Percentiles rank a stretch among this genome's conserved stretches.
phyloP scores from a whole-genome alignment of 2,329 filamentous ascomycete species.

The Sporothrix variecibatus region DNA sequence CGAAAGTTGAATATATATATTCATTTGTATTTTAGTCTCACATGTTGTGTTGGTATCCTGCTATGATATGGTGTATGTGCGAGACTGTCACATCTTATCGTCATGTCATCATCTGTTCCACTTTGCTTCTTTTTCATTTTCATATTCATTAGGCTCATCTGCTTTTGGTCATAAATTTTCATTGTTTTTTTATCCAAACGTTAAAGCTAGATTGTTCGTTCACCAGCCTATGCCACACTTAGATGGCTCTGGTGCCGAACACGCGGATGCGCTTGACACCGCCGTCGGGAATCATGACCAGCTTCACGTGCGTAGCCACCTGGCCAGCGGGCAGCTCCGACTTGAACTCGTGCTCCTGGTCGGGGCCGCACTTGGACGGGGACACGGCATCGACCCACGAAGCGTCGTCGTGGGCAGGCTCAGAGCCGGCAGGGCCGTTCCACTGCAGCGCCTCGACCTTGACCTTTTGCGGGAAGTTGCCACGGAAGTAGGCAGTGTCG shows the following conservation, averaged over 20 bases:
- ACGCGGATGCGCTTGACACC: constrained; percentile 86
- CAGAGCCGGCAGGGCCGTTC: constrained; percentile 55
- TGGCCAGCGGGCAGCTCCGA: constrained; percentile 54
- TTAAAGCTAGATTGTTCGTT: neutral
- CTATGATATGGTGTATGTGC: neutral
- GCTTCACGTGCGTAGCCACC: constrained; percentile 78
- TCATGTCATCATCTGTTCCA: neutral
- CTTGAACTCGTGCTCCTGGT: constrained; percentile 69
- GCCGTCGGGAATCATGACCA: constrained; percentile 91
- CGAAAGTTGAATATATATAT: neutral
- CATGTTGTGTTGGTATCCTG: neutral
- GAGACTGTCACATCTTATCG: neutral
- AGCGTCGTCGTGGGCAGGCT: constrained; percentile 57
- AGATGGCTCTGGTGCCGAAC: constrained; percentile 62
- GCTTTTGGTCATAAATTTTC: neutral
- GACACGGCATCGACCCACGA: constrained; percentile 68
- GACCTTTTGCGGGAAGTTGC: constrained; percentile 79
- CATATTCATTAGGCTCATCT: neutral
- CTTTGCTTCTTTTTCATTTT: neutral
- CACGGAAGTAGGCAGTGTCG: constrained; percentile 80
- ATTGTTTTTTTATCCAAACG: neutral
- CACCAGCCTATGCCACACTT: neutral
- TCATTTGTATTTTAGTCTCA: neutral
- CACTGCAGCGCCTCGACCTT: constrained; percentile 64
- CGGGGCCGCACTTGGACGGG: constrained; percentile 69